Evolutionary conservation across 2,329 filamentous ascomycete species (phyloP), one percentile per base, ranked within the genome.

Genomic region (Trichoderma brevicompactum): DNA sequence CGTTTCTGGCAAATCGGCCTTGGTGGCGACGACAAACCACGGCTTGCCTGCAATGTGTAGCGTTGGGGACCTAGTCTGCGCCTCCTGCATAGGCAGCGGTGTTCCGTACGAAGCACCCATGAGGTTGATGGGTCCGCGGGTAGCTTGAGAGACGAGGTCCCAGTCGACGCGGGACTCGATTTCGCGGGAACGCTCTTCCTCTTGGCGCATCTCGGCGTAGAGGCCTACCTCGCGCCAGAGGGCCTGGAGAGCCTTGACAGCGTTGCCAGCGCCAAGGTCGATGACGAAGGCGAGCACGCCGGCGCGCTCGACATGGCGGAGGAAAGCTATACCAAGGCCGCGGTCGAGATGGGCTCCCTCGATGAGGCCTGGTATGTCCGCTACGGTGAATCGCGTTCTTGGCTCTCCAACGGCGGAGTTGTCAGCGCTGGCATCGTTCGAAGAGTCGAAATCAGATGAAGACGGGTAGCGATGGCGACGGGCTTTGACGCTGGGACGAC

Each of bases 21-120:
- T 98, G 19, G 94, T 97, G 1, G 92, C 94, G 49, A 97, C 88
- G 5, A 97, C 94, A 72, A 96, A 95, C 95, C 95, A 99, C 0
- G 95, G 94, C 79, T 99, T 99, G 40, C 86, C 87, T n/a, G 91
- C 91, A 69, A 98, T 96, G 46, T 90, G 87, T n/a, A 91, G 74
- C n/a, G 77, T 82, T 3, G 77, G 74, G 2, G 65, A 63, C 17
- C 65, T 66, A 1, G 62, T 52, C 7, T 70, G 66, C 5, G 64
- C 36, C 13, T 66, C 56, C 6, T 67, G 65, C 9, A 50, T 44
- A 5, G 50, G 36, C 4, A 65, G 40, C 5, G 63, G 49, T 2
- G 63, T 59, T 8, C 69, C 68, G 54, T 70, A 69, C 4, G 69
- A 69, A 3, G 69, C 65, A 44, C 69, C 64, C 54, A 72, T 69